Conservation (phyloP, 129 eudicot genomes). For the Silybum marianum region DNA sequence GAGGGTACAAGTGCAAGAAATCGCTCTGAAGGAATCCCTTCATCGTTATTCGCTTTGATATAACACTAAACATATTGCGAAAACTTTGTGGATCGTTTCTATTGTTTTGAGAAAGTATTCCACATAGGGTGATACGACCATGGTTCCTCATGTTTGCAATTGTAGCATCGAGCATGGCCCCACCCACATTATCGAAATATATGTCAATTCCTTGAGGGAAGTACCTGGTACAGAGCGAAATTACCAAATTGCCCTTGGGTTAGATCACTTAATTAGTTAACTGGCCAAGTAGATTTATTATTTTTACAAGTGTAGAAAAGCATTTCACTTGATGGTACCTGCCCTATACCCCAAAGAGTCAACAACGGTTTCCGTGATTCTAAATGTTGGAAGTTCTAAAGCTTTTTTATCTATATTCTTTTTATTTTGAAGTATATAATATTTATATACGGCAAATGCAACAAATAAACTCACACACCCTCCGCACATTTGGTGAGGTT, state of each 20-base stretch:
- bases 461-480: no score
- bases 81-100: constrained; percentile 46
- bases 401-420: no score
- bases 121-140: constrained; percentile 79
- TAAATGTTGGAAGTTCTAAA: no score
- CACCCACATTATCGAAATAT: constrained; percentile 93
- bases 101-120: constrained; percentile 78
- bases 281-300: no score
- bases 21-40: constrained; percentile 78
- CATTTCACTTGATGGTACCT: no score
- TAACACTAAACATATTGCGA: constrained; percentile 48
- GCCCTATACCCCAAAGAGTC: no score
- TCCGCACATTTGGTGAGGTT: no score
- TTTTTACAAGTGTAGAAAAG: no score
- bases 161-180: constrained; percentile 86
- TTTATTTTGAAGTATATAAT: no score
- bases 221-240: constrained; percentile 42
- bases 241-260: constrained; percentile 18
- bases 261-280: neutral
- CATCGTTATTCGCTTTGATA: constrained; percentile 60
- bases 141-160: constrained; percentile 75
- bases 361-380: no score
- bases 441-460: no score
- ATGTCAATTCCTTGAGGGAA: constrained; percentile 83
- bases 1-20: constrained; percentile 53